Percentiles rank a stretch among this genome's conserved stretches.
Evolutionary conservation across 148 eudicot genomes (phyloP).

Genomic region (Nepenthes mirabilis): DNA sequence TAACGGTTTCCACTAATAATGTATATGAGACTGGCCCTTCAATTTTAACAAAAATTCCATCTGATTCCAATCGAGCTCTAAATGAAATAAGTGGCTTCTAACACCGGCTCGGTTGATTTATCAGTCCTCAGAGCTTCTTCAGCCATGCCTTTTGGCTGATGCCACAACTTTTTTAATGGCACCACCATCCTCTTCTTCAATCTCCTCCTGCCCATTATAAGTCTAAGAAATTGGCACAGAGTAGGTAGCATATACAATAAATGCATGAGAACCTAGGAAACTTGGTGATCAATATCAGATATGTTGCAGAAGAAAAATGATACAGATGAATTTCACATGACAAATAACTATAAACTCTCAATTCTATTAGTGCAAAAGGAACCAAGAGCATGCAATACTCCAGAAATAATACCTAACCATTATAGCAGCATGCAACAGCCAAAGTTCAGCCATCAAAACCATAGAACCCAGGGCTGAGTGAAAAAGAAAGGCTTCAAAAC

Average conservation of each 20-base stretch:
- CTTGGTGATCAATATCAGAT: no score
- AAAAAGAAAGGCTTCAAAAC: no score
- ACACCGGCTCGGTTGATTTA: conserved; percentile 62
- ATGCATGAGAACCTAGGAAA: no score
- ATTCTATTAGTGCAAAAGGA: no score
- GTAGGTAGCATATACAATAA: background rate
- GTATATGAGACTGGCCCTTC: conserved; percentile 98
- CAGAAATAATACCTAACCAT: no score
- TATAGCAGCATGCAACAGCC: no score
- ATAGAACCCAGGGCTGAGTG: no score
- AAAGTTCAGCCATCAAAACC: no score
- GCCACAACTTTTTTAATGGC: conserved; percentile 94
- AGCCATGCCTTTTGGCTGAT: conserved; percentile 90
- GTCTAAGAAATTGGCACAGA: background rate
- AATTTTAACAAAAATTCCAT: conserved; percentile 91
- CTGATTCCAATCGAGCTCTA: conserved; percentile 80
- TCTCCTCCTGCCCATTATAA: conserved; percentile 47
- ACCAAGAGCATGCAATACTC: no score
- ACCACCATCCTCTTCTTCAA: conserved; percentile 85
- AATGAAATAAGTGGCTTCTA: conserved; percentile 67
- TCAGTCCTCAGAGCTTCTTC: conserved; percentile 73
- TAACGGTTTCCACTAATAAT: conserved; percentile 80
- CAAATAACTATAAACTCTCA: no score
- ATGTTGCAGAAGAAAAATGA: no score
- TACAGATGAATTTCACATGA: no score